Base-by-base conservation (phyloP, 2,329 filamentous ascomycete species). In the Monascus ruber region DNA sequence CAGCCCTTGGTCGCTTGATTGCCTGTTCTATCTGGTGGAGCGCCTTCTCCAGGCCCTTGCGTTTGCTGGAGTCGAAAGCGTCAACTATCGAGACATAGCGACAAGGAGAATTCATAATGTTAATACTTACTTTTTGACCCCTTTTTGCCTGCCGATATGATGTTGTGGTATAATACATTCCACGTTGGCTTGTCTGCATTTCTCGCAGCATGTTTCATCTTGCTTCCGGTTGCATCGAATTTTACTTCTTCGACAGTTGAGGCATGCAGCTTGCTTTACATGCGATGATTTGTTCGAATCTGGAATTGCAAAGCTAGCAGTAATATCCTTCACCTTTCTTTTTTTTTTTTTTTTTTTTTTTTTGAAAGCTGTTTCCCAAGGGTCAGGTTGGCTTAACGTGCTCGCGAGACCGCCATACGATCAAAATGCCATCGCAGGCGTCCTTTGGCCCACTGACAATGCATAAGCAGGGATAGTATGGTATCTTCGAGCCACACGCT, bases 21-120 rank as follows among this genome's bases (percentile, higher is more conserved):
- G 80, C 82, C 56, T 85, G 77, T 52, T 85, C 79, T 43, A 86
- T 80, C 53, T 84, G 81, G 51, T 76, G 77, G 17, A 86, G 72
- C 3, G 81, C 81, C 60, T 85, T 85, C 45, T 85, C 81, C 26
- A 85, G 63, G 1, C 82, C 82, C 10, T 78, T 81, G 32, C 82
- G 76, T 59, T 86, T 86, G 59, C 81, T 85, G 45, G 11, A 25
- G n/a, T 5, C 9, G 33, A 10, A 29, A 29, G 6, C 10, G 17
- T 25, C 33, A 34, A 24, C 24, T 2, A 24, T 2, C 25, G 33
- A 8, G 2, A 11, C 10, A 33, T 6, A 6, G 24, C 6, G 31
- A 8, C 2, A 33, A 11, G n/a, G 31, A 33, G 7, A n/a, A 33
- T 11, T n/a, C 6, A 8, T 8, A 31, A n/a, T 33, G 32, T 6